phyloP scores from a whole-genome alignment of 2,329 filamentous ascomycete genomes.

The Phaeoacremonium minimum region DNA sequence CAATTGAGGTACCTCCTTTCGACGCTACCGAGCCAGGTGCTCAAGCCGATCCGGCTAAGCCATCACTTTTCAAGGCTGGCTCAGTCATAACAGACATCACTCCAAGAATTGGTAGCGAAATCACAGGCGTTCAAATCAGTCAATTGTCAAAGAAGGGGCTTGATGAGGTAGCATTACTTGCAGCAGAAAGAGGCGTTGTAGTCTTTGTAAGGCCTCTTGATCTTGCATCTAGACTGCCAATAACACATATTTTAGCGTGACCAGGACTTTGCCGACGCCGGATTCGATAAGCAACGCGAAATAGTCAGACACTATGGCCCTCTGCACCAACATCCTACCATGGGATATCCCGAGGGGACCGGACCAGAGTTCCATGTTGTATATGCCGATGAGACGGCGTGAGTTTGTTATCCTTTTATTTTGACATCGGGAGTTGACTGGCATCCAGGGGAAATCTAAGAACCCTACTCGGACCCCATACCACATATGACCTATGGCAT shows the following conservation, averaged over 20 bases:
- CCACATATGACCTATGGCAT: conserved; percentile 24
- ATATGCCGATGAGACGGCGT: conserved; percentile 24
- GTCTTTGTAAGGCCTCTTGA: conserved; percentile 24
- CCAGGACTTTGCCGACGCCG: conserved; percentile 23
- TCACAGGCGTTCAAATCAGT: conserved; percentile 22
- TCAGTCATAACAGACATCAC: conserved; percentile 16
- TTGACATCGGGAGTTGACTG: background rate
- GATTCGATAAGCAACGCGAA: conserved; percentile 22
- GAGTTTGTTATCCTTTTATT: conserved; percentile 2
- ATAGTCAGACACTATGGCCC: conserved; percentile 24
- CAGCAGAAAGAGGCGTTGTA: conserved; percentile 22
- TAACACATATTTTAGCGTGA: conserved; percentile 13
- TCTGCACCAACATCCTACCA: conserved; percentile 22
- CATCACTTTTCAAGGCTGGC: conserved; percentile 12
- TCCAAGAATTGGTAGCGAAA: conserved; percentile 21
- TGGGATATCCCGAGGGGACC: conserved; percentile 23
- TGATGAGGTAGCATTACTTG: conserved; percentile 22
- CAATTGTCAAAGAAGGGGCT: conserved; percentile 15
- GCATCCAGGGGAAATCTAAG: conserved; percentile 17
- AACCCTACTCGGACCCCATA: conserved; percentile 17
- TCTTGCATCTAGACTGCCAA: background rate
- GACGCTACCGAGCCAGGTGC: conserved; percentile 22
- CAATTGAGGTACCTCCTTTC: conserved; percentile 18
- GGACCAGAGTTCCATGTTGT: conserved; percentile 26
- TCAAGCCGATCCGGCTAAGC: conserved; percentile 20